phyloP scores from a whole-genome alignment of 495 filamentous ascomycete species.

The Talaromyces liani region DNA sequence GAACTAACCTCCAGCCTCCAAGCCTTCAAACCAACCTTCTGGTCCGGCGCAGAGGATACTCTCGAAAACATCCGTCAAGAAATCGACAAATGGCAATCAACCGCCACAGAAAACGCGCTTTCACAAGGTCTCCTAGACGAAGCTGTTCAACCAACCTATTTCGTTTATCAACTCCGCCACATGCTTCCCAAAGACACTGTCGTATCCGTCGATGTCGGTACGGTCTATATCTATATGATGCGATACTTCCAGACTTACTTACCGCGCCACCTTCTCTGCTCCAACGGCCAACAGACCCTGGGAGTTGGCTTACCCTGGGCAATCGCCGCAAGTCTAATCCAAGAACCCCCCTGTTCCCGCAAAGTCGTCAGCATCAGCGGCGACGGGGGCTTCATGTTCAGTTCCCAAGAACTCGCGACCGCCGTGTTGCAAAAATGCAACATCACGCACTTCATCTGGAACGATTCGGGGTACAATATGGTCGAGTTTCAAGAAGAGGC shows the following conservation, averaged over 20 bases:
- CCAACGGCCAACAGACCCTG: slow-evolving; percentile 6
- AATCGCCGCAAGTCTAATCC: slow-evolving; percentile 4
- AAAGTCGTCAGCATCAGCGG: slow-evolving; percentile 8
- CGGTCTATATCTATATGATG: slow-evolving; percentile 10
- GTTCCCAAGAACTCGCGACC: slow-evolving; percentile 6
- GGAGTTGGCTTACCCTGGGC: slow-evolving; percentile 8
- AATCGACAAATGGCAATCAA: slow-evolving; percentile 4
- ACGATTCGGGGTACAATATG: slow-evolving; percentile 8
- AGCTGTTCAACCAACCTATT: slow-evolving; percentile 1
- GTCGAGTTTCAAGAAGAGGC: slow-evolving; percentile 10
- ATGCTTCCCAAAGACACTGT: slow-evolving; percentile 1
- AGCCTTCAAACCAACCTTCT: background rate
- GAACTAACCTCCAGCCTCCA: slow-evolving; percentile 2
- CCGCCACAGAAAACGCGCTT: background rate
- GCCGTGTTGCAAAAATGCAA: slow-evolving; percentile 8
- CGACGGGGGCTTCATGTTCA: slow-evolving; percentile 9
- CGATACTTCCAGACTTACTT: slow-evolving; percentile 6
- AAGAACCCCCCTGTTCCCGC: slow-evolving; percentile 4
- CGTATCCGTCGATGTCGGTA: slow-evolving; percentile 5
- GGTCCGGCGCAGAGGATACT: background rate
- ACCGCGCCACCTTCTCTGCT: slow-evolving; percentile 7
- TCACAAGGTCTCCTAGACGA: background rate
- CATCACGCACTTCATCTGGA: slow-evolving; percentile 9
- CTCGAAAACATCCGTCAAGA: slow-evolving; percentile 5
- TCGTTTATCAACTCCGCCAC: slow-evolving; percentile 5